A percentile compares a stretch with the other conserved stretches of the same genome.
These are phyloP conservation scores for Aspergillus asperescens DNA, from an alignment of 495 filamentous ascomycete genomes.

Conservation along the genomic window DNA sequence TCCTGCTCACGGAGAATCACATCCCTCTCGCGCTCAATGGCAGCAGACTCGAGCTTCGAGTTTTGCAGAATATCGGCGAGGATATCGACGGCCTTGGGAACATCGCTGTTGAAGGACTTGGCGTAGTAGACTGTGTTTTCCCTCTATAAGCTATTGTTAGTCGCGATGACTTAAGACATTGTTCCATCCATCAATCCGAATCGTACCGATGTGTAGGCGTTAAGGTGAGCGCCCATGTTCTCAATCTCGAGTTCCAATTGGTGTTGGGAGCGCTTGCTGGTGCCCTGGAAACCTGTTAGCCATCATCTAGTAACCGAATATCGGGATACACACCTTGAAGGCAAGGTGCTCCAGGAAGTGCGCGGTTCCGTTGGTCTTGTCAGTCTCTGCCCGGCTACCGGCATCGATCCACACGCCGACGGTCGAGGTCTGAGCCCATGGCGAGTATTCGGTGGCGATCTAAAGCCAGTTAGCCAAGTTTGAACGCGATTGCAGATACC, in stretches of 20 bases:
- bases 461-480: slow-evolving; percentile 45
- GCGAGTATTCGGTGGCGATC: slow-evolving; percentile 97
- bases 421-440: slow-evolving; percentile 96
- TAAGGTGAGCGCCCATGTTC: slow-evolving; percentile 99
- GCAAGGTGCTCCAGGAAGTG: slow-evolving; percentile 99
- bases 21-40: slow-evolving; percentile 95
- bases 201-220: slow-evolving; percentile 98
- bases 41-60: slow-evolving; percentile 87
- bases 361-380: slow-evolving; percentile 96
- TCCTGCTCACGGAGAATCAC: slow-evolving; percentile 98
- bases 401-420: slow-evolving; percentile 99
- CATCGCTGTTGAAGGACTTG: slow-evolving; percentile 96
- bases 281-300: slow-evolving; percentile 54
- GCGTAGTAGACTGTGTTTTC: slow-evolving; percentile 99
- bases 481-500: slow-evolving; percentile 22
- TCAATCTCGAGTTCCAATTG: slow-evolving; percentile 99
- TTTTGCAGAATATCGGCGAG: slow-evolving; percentile 98
- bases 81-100: slow-evolving; percentile 92
- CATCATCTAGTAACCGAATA: slow-evolving; percentile 10
- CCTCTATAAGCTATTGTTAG: slow-evolving; percentile 55
- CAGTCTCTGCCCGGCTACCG: slow-evolving; percentile 94
- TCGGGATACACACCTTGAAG: slow-evolving; percentile 70
- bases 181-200: slow-evolving; percentile 18
- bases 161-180: slow-evolving; percentile 7
- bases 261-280: slow-evolving; percentile 84